Percentiles rank a stretch among this genome's conserved stretches.
These are phyloP conservation scores for Luvunga scandens DNA, from an alignment of 345 rosid species.

Conservation along the genomic window DNA sequence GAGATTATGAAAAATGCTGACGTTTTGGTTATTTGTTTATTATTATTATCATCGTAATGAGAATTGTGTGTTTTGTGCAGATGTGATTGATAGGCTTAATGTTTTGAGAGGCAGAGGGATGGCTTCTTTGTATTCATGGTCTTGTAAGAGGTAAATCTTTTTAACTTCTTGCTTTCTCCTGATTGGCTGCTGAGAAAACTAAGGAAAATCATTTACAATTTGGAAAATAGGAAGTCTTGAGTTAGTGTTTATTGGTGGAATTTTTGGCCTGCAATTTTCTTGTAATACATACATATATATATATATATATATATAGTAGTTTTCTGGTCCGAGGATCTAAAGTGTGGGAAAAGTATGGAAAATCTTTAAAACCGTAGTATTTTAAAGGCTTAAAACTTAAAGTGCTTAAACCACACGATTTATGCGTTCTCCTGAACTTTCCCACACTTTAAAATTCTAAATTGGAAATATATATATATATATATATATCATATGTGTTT, in stretches of 20 bases:
- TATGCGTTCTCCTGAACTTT: no score
- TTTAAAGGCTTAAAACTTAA: no score
- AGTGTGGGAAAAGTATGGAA: no score
- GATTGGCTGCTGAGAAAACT: slow-evolving; percentile 16
- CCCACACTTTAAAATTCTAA: no score
- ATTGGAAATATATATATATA: no score
- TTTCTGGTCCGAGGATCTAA: no score
- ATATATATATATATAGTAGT: no score
- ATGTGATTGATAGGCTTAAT: slow-evolving; percentile 85
- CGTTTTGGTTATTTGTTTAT: neutral
- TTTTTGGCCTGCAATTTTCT: neutral
- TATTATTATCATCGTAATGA: neutral
- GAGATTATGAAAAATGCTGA: neutral
- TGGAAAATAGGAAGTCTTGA: neutral
- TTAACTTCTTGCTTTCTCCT: neutral
- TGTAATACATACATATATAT: no score
- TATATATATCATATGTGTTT: neutral
- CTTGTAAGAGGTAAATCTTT: slow-evolving; percentile 63
- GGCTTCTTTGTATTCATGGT: slow-evolving; percentile 93
- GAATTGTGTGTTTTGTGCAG: slow-evolving; percentile 30
- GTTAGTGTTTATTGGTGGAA: neutral
- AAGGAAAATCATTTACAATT: neutral
- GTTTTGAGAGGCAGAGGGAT: slow-evolving; percentile 91
- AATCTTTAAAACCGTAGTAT: no score
- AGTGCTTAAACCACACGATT: no score